Evolutionary conservation across 139 green algal species (phyloP).

Genomic region (Gonium pectorale): DNA sequence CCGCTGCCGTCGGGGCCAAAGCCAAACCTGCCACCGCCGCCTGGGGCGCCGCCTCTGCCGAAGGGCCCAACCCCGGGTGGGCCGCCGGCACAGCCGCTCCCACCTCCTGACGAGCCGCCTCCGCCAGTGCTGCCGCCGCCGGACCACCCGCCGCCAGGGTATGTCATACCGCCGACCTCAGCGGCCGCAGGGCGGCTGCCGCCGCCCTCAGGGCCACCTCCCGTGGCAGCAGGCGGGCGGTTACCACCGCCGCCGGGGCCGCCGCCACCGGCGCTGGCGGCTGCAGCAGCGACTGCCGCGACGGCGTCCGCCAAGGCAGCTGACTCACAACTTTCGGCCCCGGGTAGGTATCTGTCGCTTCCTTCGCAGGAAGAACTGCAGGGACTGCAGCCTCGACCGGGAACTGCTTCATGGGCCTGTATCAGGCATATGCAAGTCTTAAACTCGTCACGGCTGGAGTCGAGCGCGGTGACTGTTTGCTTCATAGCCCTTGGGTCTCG

Average conservation of each 20-base stretch:
- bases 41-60: conserved; percentile 57
- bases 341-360: no score
- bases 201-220: conserved; percentile 30
- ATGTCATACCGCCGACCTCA: conserved; percentile 48
- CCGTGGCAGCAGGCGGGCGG: not conserved
- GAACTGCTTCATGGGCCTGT: no score
- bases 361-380: no score
- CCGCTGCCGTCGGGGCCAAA: conserved; percentile 74
- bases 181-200: not conserved
- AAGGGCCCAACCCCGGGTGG: conserved; percentile 13
- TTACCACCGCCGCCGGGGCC: conserved; percentile 31
- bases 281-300: not conserved
- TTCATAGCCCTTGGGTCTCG: no score
- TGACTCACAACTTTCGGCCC: no score
- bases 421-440: no score
- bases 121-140: conserved; percentile 52
- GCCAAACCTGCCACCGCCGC: conserved; percentile 53
- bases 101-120: conserved; percentile 43
- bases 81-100: conserved; percentile 10
- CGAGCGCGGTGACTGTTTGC: no score
- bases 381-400: no score
- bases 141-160: conserved; percentile 42
- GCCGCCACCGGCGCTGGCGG: conserved; percentile 34
- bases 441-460: no score
- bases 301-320: no score